Evolutionary conservation across 1,139 yeast genomes (phyloP).

Genomic region (Saccharomycopsis crataegensis): DNA sequence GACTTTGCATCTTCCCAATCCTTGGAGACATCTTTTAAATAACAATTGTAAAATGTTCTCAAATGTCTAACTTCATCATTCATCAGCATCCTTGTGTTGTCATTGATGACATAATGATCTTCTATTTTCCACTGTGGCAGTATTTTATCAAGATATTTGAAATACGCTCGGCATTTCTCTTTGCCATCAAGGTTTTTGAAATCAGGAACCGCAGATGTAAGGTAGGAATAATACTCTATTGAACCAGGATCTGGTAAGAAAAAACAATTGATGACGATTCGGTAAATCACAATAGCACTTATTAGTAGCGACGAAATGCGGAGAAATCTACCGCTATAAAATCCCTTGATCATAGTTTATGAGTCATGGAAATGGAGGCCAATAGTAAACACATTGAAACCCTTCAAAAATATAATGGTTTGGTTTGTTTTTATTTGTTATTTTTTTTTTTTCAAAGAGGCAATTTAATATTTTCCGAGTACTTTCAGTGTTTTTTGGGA

Average conservation of each 20-base stretch:
- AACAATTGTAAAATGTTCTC: conserved; percentile 7
- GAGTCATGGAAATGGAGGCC: no score
- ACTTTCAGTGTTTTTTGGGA: no score
- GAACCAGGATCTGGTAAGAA: neutral
- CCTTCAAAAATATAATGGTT: no score
- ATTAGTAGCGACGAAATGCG: no score
- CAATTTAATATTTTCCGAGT: no score
- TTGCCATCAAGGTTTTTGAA: neutral
- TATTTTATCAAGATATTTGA: conserved; percentile 22
- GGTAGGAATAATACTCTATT: neutral
- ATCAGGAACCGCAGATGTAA: neutral
- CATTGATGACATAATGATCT: neutral
- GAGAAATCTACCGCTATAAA: no score
- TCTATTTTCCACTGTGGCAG: conserved; percentile 26
- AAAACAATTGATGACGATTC: neutral
- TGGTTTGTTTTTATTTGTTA: no score
- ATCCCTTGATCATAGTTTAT: no score
- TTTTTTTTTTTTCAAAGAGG: no score
- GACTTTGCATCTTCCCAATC: neutral
- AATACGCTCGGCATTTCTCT: conserved; percentile 27
- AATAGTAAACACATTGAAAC: no score
- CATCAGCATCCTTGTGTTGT: neutral
- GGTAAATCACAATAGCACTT: no score
- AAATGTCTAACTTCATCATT: conserved; percentile 7
- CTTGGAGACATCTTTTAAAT: neutral